Evolutionary conservation across 2,329 filamentous ascomycete genomes (phyloP), one percentile per base, ranked within the genome.

Genomic region (Trichophyton mentagrophytes): DNA sequence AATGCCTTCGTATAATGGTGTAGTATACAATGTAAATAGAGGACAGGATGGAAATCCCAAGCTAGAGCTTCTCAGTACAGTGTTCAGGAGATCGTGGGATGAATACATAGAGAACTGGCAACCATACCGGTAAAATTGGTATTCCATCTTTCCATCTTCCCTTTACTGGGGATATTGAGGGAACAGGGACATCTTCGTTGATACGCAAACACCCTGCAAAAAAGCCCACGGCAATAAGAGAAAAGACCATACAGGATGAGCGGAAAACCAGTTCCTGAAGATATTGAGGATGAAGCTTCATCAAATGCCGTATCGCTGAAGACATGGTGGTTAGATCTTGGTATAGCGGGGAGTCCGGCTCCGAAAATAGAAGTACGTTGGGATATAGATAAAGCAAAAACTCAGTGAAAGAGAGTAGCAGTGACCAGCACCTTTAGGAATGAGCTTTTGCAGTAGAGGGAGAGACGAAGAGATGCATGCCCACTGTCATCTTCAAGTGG

Each of bases 81-180:
- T 30, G 22, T 13, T 49, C 56, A 57, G 57, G n/a, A 1, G 15
- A 47, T n/a, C 5, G 49, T n/a, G 20, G 7, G 36, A n/a, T 44
- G 30, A 44, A 36, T 25, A n/a, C 13, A 13, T 36, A 13, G 46
- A 64, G 30, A 27, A 15, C 27, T 55, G 51, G 2, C 27, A 27
- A 40, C 55, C 61, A 40, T 62, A 72, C 67, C 40, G 69, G 67
- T 5, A 65, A 65, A 58, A 71, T 65, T 3, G 68, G 64, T 55
- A 71, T 62, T 33, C 66, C 67, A 62, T 72, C 70, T 46, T 71
- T 70, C 70, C 69, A 71, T 61, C 67, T 69, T 5, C 67, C 67
- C 46, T 64, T 61, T 44, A 59, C 62, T 2, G 67, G 65, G 4
- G 33, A 30, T 15, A 25, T 11, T 13, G 44, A 4, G 6, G 51